phyloP scores from a whole-genome alignment of 2,329 filamentous ascomycete species.

The Alternaria infectoria region DNA sequence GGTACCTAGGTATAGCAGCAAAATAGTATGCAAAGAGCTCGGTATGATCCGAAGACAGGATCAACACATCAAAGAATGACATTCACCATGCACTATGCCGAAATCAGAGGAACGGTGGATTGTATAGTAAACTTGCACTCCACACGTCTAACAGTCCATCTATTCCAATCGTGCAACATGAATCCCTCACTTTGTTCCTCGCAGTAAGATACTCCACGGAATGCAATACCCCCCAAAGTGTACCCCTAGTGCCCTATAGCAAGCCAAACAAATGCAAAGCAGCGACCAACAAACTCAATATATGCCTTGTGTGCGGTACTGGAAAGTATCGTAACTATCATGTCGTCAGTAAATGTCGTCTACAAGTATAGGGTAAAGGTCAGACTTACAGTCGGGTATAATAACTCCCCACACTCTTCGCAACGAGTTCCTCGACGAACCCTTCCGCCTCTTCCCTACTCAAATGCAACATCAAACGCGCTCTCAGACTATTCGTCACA shows the following conservation, averaged over 20 bases:
- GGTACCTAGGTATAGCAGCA: not conserved
- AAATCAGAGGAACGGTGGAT: not conserved
- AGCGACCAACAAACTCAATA: constrained; percentile 60
- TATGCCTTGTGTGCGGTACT: constrained; percentile 87
- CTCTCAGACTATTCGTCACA: constrained; percentile 71
- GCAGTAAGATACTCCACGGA: not conserved
- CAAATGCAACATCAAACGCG: constrained; percentile 81
- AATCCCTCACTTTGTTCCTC: not conserved
- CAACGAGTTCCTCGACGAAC: constrained; percentile 82
- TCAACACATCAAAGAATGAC: not conserved
- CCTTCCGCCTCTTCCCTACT: constrained; percentile 81
- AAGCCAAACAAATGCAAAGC: not conserved
- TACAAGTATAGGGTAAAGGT: not conserved
- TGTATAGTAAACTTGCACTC: not conserved
- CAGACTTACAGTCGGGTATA: constrained; percentile 78
- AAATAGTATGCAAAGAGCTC: not conserved
- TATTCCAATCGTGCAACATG: not conserved
- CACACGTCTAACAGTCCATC: not conserved
- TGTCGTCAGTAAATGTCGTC: no score
- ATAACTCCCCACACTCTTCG: constrained; percentile 83
- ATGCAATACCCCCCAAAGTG: not conserved
- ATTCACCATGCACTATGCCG: not conserved
- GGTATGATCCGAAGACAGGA: not conserved
- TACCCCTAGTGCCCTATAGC: not conserved
- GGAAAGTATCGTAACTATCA: constrained; percentile 78